Evolutionary conservation across 208 protist genomes (phyloP).

Genomic region (Leishmania martiniquensis): DNA sequence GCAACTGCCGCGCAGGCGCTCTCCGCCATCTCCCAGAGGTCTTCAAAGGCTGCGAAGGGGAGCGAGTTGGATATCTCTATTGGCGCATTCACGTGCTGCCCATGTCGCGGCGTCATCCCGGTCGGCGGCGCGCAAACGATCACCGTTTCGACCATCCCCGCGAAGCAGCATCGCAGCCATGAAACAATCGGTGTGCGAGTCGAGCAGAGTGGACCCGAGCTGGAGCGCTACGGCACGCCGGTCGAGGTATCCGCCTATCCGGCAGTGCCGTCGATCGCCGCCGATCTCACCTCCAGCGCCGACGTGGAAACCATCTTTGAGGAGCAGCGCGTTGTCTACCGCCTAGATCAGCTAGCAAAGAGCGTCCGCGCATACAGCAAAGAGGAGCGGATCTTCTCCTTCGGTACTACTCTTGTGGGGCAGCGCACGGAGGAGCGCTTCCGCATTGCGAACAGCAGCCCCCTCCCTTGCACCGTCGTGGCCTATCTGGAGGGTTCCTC

Average conservation of each 20-base stretch:
- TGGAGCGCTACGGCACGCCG: conserved; percentile 68
- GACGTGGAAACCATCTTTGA: conserved; percentile 96
- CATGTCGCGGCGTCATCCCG: conserved; percentile 63
- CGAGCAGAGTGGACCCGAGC: conserved; percentile 82
- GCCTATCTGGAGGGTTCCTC: conserved; percentile 48
- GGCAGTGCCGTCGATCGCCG: conserved; percentile 93
- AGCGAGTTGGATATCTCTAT: conserved; percentile 51
- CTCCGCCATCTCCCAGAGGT: conserved; percentile 22
- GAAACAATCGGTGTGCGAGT: conserved; percentile 93
- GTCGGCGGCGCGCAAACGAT: conserved; percentile 62
- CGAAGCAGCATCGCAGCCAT: conserved; percentile 44
- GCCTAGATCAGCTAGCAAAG: conserved; percentile 73
- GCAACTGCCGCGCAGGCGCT: neutral
- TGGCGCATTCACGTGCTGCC: conserved; percentile 81
- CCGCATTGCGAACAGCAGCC: conserved; percentile 95
- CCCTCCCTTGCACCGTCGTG: conserved; percentile 90
- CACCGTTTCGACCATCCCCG: conserved; percentile 82
- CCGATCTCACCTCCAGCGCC: conserved; percentile 77
- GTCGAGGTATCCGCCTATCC: conserved; percentile 94
- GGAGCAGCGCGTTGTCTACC: conserved; percentile 95
- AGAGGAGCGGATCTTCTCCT: conserved; percentile 94
- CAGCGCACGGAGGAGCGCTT: conserved; percentile 90
- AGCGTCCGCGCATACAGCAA: conserved; percentile 82
- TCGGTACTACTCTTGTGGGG: conserved; percentile 90
- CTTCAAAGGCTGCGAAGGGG: conserved; percentile 16